Evolutionary conservation across 352 stramenopile genomes (phyloP).

Genomic region (Globisporangium viniferum): DNA sequence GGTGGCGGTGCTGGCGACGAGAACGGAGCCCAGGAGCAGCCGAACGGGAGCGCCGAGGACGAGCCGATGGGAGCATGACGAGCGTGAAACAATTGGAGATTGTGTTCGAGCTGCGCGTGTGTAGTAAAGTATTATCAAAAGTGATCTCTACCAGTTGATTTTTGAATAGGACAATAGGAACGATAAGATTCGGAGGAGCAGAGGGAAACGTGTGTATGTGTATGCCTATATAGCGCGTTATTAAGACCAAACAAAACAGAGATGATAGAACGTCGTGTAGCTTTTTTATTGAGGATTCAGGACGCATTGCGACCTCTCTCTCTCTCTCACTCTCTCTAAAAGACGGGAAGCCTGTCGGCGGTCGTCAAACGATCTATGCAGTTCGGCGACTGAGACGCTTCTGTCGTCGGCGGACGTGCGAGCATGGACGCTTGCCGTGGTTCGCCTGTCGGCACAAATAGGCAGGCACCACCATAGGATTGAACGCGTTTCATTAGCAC

Average conservation of each 20-base stretch:
- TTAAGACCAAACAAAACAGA: not conserved
- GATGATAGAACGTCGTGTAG: slow-evolving; percentile 7
- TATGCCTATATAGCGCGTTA: slow-evolving; percentile 14
- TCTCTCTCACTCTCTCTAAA: slow-evolving; percentile 15
- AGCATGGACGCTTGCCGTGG: slow-evolving; percentile 86
- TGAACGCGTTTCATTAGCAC: not conserved
- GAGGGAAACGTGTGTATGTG: slow-evolving; percentile 5
- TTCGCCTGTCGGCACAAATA: slow-evolving; percentile 47
- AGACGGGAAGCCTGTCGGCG: slow-evolving; percentile 3
- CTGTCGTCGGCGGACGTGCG: slow-evolving; percentile 70
- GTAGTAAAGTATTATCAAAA: slow-evolving; percentile 14
- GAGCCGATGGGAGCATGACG: slow-evolving; percentile 22
- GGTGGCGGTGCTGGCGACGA: slow-evolving; percentile 18
- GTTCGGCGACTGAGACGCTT: slow-evolving; percentile 70
- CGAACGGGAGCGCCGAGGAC: slow-evolving; percentile 26
- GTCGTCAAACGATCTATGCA: slow-evolving; percentile 20
- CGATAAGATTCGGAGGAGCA: not conserved
- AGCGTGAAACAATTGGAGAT: not conserved
- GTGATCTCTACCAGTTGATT: not conserved
- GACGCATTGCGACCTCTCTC: slow-evolving; percentile 3
- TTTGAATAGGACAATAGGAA: slow-evolving; percentile 10
- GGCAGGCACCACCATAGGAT: not conserved
- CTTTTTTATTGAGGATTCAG: slow-evolving; percentile 3
- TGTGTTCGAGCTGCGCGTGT: slow-evolving; percentile 1
- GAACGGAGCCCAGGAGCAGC: slow-evolving; percentile 4